Percentiles rank a stretch among this genome's conserved stretches.
phyloP scores from a whole-genome alignment of 2,329 filamentous ascomycete species.

The Mollisia scopiformis region DNA sequence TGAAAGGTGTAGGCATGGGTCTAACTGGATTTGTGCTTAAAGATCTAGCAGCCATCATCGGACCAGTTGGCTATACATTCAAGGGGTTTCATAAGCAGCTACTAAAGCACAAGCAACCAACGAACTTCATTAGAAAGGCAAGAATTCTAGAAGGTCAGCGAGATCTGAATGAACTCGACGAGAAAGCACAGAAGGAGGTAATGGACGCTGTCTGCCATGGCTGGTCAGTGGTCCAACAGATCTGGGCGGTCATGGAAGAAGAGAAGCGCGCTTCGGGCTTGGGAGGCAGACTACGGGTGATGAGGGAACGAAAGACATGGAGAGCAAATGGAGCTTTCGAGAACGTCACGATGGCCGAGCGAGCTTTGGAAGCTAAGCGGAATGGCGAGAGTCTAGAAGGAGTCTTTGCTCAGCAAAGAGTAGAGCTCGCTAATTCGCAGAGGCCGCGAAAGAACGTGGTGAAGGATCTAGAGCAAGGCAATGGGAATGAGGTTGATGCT shows the following conservation, averaged over 20 bases:
- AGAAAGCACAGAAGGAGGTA: slow-evolving; percentile 36
- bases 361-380: slow-evolving; percentile 48
- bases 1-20: slow-evolving; percentile 60
- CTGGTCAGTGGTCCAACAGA: slow-evolving; percentile 46
- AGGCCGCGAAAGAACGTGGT: slow-evolving; percentile 22
- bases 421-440: slow-evolving; percentile 21
- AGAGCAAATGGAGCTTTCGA: slow-evolving; percentile 47
- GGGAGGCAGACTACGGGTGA: slow-evolving; percentile 37
- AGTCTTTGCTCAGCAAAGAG: slow-evolving; percentile 28
- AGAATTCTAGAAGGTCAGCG: slow-evolving; percentile 61
- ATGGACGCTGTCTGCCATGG: slow-evolving; percentile 41
- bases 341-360: slow-evolving; percentile 50
- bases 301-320: slow-evolving; percentile 44
- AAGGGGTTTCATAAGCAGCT: slow-evolving; percentile 67
- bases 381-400: slow-evolving; percentile 46
- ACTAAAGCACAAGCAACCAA: slow-evolving; percentile 55
- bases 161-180: slow-evolving; percentile 42
- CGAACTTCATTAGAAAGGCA: slow-evolving; percentile 56
- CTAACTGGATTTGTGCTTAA: slow-evolving; percentile 67
- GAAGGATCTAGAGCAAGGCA: slow-evolving; percentile 19
- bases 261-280: slow-evolving; percentile 33
- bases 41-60: slow-evolving; percentile 62
- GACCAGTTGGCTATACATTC: slow-evolving; percentile 63
- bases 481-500: slow-evolving; percentile 6
- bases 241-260: slow-evolving; percentile 44